A percentile compares a stretch with the other conserved stretches of the same genome.
These are phyloP conservation scores for Sideroxylon spinosum DNA, from an alignment of 179 eudicot genomes.

Conservation along the genomic window DNA sequence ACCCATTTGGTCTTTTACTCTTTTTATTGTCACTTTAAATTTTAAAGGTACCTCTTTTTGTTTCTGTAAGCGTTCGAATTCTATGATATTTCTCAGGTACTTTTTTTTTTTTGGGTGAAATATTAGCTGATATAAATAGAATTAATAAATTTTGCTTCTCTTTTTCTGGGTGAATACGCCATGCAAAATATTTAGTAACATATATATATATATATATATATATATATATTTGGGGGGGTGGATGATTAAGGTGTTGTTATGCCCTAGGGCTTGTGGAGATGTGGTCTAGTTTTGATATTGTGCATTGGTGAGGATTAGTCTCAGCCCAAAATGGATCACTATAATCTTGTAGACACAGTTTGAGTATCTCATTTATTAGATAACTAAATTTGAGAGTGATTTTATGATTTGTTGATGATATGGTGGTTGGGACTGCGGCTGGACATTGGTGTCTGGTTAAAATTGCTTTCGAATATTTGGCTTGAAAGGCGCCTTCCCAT, in stretches of 20 bases:
- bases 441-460: background rate
- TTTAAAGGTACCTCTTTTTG: background rate
- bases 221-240: no score
- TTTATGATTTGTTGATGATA: no score
- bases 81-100: no score
- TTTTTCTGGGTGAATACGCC: no score
- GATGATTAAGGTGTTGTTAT: background rate
- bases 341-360: background rate
- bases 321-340: background rate
- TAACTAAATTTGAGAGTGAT: no score
- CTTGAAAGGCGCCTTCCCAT: background rate
- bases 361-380: no score
- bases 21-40: background rate
- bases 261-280: background rate
- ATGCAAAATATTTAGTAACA: no score
- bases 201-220: no score
- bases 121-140: background rate
- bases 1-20: background rate
- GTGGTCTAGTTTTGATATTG: background rate
- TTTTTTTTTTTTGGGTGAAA: background rate
- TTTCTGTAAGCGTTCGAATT: background rate
- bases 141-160: background rate
- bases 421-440: no score
- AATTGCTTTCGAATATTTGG: background rate
- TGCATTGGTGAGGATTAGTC: background rate